Base-by-base conservation (phyloP, 1,139 yeast species). In the Hyphopichia fennica region DNA sequence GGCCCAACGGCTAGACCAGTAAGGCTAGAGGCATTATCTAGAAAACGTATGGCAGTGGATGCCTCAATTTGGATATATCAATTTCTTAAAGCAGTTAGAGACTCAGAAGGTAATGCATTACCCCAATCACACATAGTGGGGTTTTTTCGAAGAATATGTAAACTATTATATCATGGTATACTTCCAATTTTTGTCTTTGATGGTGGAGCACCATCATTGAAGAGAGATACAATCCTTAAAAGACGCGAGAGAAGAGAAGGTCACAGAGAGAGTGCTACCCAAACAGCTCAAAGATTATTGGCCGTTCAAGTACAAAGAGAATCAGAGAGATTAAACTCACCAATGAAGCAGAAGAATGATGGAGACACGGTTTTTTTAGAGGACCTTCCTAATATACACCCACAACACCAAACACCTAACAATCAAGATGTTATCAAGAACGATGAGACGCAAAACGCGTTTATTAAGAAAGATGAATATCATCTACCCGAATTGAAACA, bases 21-120 rank as follows among this genome's bases (percentile, higher is more conserved):
- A 3, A 75, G 93, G 41, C 74, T 95, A 27, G 99, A 93, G 58
- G 84, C 96, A 0, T 72, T 93, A 34, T 69, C 81, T 16, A 80
- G 90, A 46, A 86, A 86, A 59, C 73, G 79, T 45, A 69, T 95
- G 53, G 99, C 99, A 0, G 95, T 95, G 10, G 99, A 95, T 70
- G 99, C 99, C 0, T 91, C 98, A 2, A 95, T 95, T 51, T 95
- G 99, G 99, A 87, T 95, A 42, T 95, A 95, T 60, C 99, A 95
- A 62, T 95, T 95, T 57, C 69, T 95, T 50, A 93, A 91, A 58
- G 99, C 99, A 1, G 95, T 93, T 19, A 75, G 99, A 52, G 96
- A 90, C 57, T 68, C 79, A 35, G 87, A 87, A 34, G 99, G 98
- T 15, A 81, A 87, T 47, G 80, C 88, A 1, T 63, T 93, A 47